Evolutionary conservation across 441 rosid genomes (phyloP), one percentile per base, ranked within the genome.

Genomic region (Gossypium trilobum): DNA sequence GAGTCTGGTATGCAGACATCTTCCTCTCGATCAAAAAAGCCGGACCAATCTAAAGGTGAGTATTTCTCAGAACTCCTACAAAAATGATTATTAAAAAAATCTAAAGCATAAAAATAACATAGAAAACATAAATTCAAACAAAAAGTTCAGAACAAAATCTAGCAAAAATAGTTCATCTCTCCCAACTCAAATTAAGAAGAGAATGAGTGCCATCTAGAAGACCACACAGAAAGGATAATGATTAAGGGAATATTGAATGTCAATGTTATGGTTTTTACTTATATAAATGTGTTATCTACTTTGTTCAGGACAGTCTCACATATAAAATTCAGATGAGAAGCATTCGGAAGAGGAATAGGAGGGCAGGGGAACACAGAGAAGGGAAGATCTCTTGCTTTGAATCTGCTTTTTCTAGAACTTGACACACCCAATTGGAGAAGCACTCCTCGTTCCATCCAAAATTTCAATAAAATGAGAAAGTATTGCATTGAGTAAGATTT

Each of bases 11-110:
- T 83, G 73, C 77, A 75, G 74, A 95, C 60, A 83, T 95, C 96
- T 72, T 85, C 87, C 86, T 92, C 97, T 73, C 76, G 77, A 46
- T 92, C 96, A 74, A 91, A 95, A 75, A 84, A 91, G 25, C 65
- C 78, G 13, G 29, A 61, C 99, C 97, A 91, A 36, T 89, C 94
- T 36, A 87, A 56, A 42, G 99, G 90, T 63, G 90, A 74, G 81
- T 86, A 87, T 69, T 88, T 88, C 8, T 85, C 79, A 19, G 72
- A 78, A 64, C 73, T 80, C 85, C 99, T 94, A 73, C 58, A 74
- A 67, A 1, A 71, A 74, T 3, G 48, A 51, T 29, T 27, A 9
- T 13, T 29, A 16, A 57, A 48, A 14, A 13, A 13, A 13, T 13
- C 5, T 7, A 42, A 36, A 6, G 13, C 2, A 19, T 62, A 54